Percentiles rank a stretch among this genome's conserved stretches.
These are phyloP conservation scores for Citrullus colocynthis DNA, from an alignment of 306 rosid genomes.

Conservation along the genomic window DNA sequence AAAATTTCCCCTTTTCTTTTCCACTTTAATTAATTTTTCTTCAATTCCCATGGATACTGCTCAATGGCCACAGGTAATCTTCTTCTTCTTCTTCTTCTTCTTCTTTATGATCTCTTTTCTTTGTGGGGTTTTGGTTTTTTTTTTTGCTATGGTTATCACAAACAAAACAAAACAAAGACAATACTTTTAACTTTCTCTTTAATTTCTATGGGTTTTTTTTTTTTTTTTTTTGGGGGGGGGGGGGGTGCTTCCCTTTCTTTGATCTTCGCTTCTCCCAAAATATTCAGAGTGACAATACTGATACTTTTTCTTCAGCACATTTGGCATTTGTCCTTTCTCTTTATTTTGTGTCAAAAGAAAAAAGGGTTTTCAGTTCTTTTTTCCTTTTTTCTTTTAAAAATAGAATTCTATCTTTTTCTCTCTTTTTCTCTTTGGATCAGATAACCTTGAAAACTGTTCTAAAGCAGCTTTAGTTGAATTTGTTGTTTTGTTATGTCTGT, in stretches of 20 bases:
- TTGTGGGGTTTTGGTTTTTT: neutral
- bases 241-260: neutral
- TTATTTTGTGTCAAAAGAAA: conserved; percentile 18
- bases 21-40: neutral
- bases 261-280: conserved; percentile 1
- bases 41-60: conserved; percentile 50
- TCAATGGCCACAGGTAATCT: conserved; percentile 72
- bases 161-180: neutral
- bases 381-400: neutral
- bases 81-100: neutral
- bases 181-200: neutral
- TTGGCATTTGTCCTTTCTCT: conserved; percentile 34
- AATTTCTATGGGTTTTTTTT: neutral
- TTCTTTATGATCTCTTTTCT: neutral
- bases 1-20: neutral
- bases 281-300: conserved; percentile 3
- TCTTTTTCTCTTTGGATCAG: neutral
- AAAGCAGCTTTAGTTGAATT: conserved; percentile 8
- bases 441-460: conserved; percentile 6
- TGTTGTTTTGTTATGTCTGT: conserved; percentile 17
- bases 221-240: too few relatives aligned
- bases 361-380: conserved; percentile 1
- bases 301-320: conserved; percentile 10
- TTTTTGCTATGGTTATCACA: neutral
- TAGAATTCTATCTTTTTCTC: neutral